A percentile compares a stretch with the other conserved stretches of the same genome.
phyloP scores from a whole-genome alignment of 2,329 filamentous ascomycete genomes.

The Fusarium fujikuroi region DNA sequence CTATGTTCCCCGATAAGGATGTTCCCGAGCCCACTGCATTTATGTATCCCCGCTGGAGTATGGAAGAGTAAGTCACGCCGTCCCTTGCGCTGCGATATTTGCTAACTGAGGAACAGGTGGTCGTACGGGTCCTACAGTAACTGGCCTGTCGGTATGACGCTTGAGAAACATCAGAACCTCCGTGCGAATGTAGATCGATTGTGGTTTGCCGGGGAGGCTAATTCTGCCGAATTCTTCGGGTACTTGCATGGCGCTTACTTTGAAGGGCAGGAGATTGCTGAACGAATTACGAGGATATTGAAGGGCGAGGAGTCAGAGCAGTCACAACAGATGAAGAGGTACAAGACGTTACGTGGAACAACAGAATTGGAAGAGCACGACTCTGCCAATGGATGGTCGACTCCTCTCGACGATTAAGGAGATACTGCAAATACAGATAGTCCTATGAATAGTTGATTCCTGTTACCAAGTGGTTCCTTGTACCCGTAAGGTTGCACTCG shows the following conservation, averaged over 20 bases:
- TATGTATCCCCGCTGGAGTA: slow-evolving; percentile 60
- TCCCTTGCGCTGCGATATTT: slow-evolving; percentile 55
- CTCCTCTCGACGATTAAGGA: neutral
- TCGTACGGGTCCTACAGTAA: slow-evolving; percentile 73
- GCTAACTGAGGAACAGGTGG: slow-evolving; percentile 50
- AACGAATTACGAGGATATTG: slow-evolving; percentile 50
- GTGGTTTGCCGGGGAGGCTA: slow-evolving; percentile 74
- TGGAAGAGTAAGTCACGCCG: slow-evolving; percentile 29
- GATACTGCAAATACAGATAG: neutral
- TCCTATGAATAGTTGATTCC: neutral
- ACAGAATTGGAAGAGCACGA: slow-evolving; percentile 8
- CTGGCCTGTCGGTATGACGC: slow-evolving; percentile 71
- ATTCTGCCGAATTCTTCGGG: slow-evolving; percentile 71
- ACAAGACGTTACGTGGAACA: slow-evolving; percentile 11
- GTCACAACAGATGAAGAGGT: slow-evolving; percentile 13
- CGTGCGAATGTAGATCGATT: slow-evolving; percentile 69
- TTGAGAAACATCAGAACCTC: slow-evolving; percentile 75
- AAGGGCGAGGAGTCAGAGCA: neutral
- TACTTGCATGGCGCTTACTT: slow-evolving; percentile 72
- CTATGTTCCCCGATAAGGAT: slow-evolving; percentile 66
- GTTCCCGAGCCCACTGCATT: slow-evolving; percentile 71
- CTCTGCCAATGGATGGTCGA: slow-evolving; percentile 13
- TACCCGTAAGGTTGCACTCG: neutral
- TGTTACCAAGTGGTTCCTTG: too few relatives aligned
- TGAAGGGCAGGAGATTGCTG: slow-evolving; percentile 63